phyloP scores from a whole-genome alignment of 2,329 filamentous ascomycete species.

The Sarocladiaceae sp. region DNA sequence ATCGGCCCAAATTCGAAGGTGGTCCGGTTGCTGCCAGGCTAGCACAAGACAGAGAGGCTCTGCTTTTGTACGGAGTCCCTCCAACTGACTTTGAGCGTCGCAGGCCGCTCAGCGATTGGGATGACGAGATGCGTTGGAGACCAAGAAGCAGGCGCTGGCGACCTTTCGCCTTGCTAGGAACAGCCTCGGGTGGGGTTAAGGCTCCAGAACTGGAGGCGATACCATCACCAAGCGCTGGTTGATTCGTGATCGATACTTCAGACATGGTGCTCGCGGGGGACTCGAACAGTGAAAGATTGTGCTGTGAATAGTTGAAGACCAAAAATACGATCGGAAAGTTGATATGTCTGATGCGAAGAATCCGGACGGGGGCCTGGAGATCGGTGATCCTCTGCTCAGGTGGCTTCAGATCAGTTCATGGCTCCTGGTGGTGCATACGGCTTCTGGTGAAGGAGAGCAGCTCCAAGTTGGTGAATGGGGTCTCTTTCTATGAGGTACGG shows the following conservation, averaged over 20 bases:
- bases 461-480: no score
- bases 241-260: background rate
- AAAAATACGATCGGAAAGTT: no score
- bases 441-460: background rate
- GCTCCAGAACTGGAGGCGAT: constrained; percentile 9
- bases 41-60: constrained; percentile 50
- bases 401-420: constrained; percentile 2
- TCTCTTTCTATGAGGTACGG: no score
- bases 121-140: constrained; percentile 78
- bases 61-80: constrained; percentile 56
- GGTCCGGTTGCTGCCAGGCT: constrained; percentile 41
- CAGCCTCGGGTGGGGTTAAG: constrained; percentile 20
- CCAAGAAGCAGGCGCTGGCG: constrained; percentile 67
- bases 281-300: no score
- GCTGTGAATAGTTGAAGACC: no score
- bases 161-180: constrained; percentile 54
- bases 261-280: background rate
- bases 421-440: background rate
- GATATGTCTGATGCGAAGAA: no score
- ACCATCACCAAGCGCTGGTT: background rate
- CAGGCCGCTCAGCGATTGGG: constrained; percentile 63
- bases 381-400: background rate
- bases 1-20: constrained; percentile 20
- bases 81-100: constrained; percentile 63
- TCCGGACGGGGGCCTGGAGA: no score